These are phyloP conservation scores for Pleurotus cornucopiae DNA, from an alignment of 768 basidiomycete genomes.

Conservation along the genomic window DNA sequence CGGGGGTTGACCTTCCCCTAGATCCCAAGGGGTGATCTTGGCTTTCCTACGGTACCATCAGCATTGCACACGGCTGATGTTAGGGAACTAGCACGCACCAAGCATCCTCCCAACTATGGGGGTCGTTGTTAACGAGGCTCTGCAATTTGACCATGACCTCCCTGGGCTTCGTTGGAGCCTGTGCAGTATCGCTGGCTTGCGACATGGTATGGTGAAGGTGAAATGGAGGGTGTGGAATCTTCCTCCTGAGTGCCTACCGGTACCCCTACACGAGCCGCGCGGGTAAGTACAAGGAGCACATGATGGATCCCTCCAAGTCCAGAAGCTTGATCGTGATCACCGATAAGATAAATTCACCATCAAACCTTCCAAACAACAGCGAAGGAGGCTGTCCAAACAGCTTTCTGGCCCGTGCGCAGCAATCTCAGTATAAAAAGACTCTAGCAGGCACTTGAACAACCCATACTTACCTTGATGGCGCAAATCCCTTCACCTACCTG, in stretches of 20 bases:
- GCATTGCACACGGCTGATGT: neutral
- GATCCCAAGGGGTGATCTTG: conserved; percentile 62
- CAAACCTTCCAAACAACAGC: too few relatives aligned
- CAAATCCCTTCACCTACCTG: conserved; percentile 47
- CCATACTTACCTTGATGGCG: conserved; percentile 70
- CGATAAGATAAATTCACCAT: too few relatives aligned
- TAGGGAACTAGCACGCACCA: neutral
- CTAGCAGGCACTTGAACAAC: neutral
- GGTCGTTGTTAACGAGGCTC: conserved; percentile 1
- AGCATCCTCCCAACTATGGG: conserved; percentile 7
- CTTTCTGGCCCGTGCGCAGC: conserved; percentile 32
- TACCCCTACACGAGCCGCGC: too few relatives aligned
- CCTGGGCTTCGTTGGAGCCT: neutral
- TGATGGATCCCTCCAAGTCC: too few relatives aligned
- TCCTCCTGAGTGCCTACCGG: neutral
- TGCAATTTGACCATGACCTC: neutral
- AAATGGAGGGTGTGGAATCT: neutral
- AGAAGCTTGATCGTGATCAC: too few relatives aligned
- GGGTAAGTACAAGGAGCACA: too few relatives aligned
- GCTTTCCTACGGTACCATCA: conserved; percentile 30
- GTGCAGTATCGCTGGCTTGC: neutral
- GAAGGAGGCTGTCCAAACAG: neutral
- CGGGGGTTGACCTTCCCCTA: conserved; percentile 49
- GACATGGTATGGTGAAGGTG: neutral
- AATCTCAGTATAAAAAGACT: conserved; percentile 17